Base-by-base conservation (phyloP, 352 stramenopile species). In the Plasmopara halstedii region DNA sequence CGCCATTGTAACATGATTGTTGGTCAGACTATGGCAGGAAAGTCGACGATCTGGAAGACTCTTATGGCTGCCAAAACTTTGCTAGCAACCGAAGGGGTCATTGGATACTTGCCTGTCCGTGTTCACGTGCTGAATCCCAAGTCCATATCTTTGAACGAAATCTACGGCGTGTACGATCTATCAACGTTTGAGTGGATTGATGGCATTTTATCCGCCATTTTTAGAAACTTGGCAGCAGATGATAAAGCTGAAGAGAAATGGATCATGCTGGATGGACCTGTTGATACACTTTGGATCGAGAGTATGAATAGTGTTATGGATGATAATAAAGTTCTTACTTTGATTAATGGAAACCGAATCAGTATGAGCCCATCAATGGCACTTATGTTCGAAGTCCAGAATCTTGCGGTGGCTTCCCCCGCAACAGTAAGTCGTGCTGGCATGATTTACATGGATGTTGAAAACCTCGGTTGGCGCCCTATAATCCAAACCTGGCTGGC, bases 1-100 rank as follows among this genome's bases (percentile, higher is more conserved):
- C 87, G 92, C 1, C 95, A 97, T 45, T 96, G 92, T 39, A 96
- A 94, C 29, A 97, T 95, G 64, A 88, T 97, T 22, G 91, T 97
- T 6, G 91, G 91, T 0, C 86, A 95, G 42, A 96, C 89, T 0
- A 85, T 94, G 50, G 86, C 81, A 5, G 91, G 91, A 15, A 95
- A 95, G 33, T 89, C 80, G 13, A 94, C 81, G n/a, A 83, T 87
- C 26, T 90, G 81, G 79, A 90, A 87, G 50, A 88, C 71, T 0
- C 50, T 93, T 0, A 71, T 85, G 33, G 46, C 63, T 17, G 81
- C 81, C 4, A 90, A 90, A 44, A 89, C 83, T 4, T 63, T 54
- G 2, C 57, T 96, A 8, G 67, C 83, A 6, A 92, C 90, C 38
- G 75, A 92, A 0, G 67, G 64, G 4, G 72, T 84, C 1, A 41